Evolutionary conservation across 148 eudicot species (phyloP).

Genomic region (Rhododendron simsii): DNA sequence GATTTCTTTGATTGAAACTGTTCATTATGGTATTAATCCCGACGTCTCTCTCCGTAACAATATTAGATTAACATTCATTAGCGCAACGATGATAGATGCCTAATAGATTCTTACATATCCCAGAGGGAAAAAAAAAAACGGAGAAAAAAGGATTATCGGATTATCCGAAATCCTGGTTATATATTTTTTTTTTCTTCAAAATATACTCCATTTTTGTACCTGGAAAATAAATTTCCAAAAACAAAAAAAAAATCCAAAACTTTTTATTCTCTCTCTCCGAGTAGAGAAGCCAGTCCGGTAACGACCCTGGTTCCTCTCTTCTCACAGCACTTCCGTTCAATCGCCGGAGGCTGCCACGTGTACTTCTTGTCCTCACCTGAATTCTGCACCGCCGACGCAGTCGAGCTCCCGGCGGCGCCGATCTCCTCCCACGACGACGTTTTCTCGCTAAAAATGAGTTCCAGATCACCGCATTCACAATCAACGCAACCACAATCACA

Average conservation of each 20-base stretch:
- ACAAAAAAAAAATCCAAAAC: constrained; percentile 22
- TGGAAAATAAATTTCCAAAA: neutral
- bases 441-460: constrained; percentile 26
- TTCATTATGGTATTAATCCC: neutral
- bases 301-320: constrained; percentile 43
- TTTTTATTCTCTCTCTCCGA: constrained; percentile 46
- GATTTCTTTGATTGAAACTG: neutral
- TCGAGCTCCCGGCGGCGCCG: neutral
- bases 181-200: neutral
- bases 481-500: neutral
- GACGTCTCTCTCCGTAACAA: neutral
- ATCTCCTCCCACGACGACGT: neutral
- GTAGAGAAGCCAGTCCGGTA: constrained; percentile 58
- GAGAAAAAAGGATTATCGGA: neutral
- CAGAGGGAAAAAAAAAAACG: neutral
- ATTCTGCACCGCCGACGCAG: neutral
- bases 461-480: constrained; percentile 21
- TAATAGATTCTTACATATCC: constrained; percentile 12
- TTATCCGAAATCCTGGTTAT: constrained; percentile 4
- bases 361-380: constrained; percentile 17
- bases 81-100: neutral
- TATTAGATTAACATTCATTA: neutral
- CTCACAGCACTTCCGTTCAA: constrained; percentile 42
- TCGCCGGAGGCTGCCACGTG: constrained; percentile 52
- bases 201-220: neutral